These are phyloP conservation scores for Wickerhamomyces sp. DNA, from an alignment of 1,139 yeast species.

Conservation along the genomic window DNA sequence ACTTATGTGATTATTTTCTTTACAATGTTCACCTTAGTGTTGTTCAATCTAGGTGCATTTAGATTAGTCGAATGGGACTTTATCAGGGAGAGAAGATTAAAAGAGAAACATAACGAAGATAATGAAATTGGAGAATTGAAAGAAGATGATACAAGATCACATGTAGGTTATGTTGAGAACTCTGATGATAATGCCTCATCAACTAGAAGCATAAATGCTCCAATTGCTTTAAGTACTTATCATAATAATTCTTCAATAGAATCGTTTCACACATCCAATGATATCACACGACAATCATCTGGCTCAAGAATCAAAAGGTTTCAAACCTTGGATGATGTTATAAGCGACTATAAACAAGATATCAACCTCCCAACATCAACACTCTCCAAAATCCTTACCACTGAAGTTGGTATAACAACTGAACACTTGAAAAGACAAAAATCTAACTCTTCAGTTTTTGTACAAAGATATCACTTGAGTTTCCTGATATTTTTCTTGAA, in stretches of 20 bases:
- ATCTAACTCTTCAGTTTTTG: constrained; percentile 22
- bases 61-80: constrained; percentile 72
- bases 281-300: not conserved
- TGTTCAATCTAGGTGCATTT: constrained; percentile 75
- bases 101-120: constrained; percentile 1
- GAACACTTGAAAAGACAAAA: constrained; percentile 25
- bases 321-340: not conserved
- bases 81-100: constrained; percentile 19
- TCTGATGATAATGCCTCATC: not conserved
- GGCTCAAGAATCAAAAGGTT: not conserved
- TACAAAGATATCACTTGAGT: constrained; percentile 28
- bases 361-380: not conserved
- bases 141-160: not conserved
- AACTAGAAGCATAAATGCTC: not conserved
- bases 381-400: constrained; percentile 14
- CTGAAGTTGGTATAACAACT: constrained; percentile 16
- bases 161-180: not conserved
- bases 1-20: constrained; percentile 79
- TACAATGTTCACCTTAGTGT: constrained; percentile 59
- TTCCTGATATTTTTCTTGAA: constrained; percentile 28
- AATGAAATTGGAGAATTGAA: constrained; percentile 50
- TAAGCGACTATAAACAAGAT: not conserved
- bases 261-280: not conserved
- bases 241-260: not conserved
- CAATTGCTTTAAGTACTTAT: not conserved